Percentiles rank a stretch among this genome's conserved stretches.
These are phyloP conservation scores for Picea glauca DNA, from an alignment of 75 land plant genomes.

Conservation along the genomic window DNA sequence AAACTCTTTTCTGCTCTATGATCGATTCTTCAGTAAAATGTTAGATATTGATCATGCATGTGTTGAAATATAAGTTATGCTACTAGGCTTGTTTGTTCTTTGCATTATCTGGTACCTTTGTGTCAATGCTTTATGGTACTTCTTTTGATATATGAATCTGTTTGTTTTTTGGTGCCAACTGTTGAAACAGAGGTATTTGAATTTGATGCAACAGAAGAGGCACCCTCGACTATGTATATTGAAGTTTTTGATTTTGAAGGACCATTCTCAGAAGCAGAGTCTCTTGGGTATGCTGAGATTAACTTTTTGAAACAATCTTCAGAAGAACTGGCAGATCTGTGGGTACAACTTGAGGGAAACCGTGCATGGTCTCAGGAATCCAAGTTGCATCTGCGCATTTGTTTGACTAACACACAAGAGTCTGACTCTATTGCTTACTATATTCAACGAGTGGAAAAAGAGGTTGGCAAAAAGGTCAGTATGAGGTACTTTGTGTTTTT, in stretches of 20 bases:
- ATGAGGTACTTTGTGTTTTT: neutral
- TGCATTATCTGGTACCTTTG: neutral
- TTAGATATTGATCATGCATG: neutral
- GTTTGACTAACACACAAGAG: slow-evolving; percentile 66
- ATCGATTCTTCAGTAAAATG: neutral
- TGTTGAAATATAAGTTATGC: neutral
- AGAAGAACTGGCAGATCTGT: slow-evolving; percentile 66
- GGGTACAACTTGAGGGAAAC: slow-evolving; percentile 79
- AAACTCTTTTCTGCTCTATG: slow-evolving; percentile 1
- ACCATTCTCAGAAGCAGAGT: slow-evolving; percentile 67
- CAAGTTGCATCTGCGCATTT: slow-evolving; percentile 66
- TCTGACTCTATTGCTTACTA: slow-evolving; percentile 51
- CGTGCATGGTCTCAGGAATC: slow-evolving; percentile 55
- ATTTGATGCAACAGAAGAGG: slow-evolving; percentile 91
- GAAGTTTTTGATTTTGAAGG: slow-evolving; percentile 92
- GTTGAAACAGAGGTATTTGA: slow-evolving; percentile 69
- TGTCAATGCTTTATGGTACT: neutral
- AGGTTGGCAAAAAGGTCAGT: slow-evolving; percentile 84
- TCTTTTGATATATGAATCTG: slow-evolving; percentile 4
- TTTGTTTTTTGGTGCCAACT: slow-evolving; percentile 6
- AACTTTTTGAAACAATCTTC: slow-evolving; percentile 72
- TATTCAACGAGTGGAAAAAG: slow-evolving; percentile 69
- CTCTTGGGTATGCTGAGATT: slow-evolving; percentile 85
- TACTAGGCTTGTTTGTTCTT: neutral
- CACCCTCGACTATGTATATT: slow-evolving; percentile 80